Conservation (phyloP, 2,329 filamentous ascomycete species). For the Saccharata proteae region DNA sequence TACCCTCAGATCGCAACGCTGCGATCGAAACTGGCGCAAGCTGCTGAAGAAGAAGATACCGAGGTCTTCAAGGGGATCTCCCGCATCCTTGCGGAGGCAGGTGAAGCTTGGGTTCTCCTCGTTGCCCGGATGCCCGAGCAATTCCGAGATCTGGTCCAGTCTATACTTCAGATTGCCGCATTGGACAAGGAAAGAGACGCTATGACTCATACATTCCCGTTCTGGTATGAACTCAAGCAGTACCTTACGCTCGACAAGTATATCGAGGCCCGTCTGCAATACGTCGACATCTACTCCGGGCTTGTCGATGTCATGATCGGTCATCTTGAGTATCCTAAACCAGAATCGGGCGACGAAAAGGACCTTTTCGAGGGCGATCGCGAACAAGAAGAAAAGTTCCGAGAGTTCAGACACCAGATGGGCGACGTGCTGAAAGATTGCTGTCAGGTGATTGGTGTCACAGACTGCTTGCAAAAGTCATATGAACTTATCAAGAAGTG, state of each 20-base stretch:
- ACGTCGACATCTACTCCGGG: slow-evolving; percentile 72
- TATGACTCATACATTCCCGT: slow-evolving; percentile 85
- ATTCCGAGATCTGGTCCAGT: slow-evolving; percentile 77
- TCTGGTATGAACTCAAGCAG: slow-evolving; percentile 98
- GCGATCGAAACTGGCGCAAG: slow-evolving; percentile 61
- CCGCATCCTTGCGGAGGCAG: slow-evolving; percentile 82
- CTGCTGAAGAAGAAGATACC: slow-evolving; percentile 67
- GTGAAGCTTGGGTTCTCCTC: slow-evolving; percentile 85
- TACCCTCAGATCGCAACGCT: slow-evolving; percentile 71
- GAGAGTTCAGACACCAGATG: slow-evolving; percentile 93
- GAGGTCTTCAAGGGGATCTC: slow-evolving; percentile 83
- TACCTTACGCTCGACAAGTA: slow-evolving; percentile 88
- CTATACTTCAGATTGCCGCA: slow-evolving; percentile 81
- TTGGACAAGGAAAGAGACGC: slow-evolving; percentile 82
- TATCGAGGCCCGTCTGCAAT: slow-evolving; percentile 63
- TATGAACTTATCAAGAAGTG: slow-evolving; percentile 76
- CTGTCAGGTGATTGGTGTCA: slow-evolving; percentile 89
- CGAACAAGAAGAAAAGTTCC: slow-evolving; percentile 92
- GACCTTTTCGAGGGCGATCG: slow-evolving; percentile 94
- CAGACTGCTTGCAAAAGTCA: slow-evolving; percentile 81
- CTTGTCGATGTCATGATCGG: slow-evolving; percentile 87
- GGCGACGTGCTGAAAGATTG: slow-evolving; percentile 95
- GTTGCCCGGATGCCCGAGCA: slow-evolving; percentile 73
- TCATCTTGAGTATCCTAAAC: slow-evolving; percentile 75
- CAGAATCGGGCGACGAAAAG: slow-evolving; percentile 58